Conservation (phyloP, 2,329 filamentous ascomycete species). For the Sordariomycetes sp. region DNA sequence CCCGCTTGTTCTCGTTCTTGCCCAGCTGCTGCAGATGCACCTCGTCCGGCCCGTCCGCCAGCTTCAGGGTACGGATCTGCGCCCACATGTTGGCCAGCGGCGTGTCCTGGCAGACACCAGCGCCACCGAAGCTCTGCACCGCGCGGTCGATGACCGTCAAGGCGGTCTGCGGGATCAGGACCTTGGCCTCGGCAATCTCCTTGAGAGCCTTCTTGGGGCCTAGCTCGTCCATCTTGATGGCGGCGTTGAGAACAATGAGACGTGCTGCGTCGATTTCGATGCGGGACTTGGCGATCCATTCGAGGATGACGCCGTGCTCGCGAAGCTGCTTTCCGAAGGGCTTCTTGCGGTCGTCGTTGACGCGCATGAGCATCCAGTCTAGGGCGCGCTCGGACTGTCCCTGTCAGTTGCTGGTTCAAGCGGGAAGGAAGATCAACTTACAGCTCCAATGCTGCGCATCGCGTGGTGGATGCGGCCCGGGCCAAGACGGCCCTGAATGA, state of each 20-base stretch:
- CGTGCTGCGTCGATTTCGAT: conserved; percentile 92
- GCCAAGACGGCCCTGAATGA: conserved; percentile 93
- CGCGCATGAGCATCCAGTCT: conserved; percentile 88
- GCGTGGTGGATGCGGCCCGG: conserved; percentile 96
- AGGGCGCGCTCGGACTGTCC: conserved; percentile 71
- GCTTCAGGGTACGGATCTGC: conserved; percentile 67
- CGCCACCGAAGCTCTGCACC: conserved; percentile 84
- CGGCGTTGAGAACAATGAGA: conserved; percentile 85
- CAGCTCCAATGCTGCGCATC: conserved; percentile 87
- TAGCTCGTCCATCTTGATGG: conserved; percentile 84
- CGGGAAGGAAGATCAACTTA: conserved; percentile 23
- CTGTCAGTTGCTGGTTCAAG: neutral
- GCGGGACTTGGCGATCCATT: conserved; percentile 86
- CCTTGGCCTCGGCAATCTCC: conserved; percentile 93
- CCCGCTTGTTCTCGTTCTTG: conserved; percentile 68
- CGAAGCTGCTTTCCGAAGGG: conserved; percentile 82
- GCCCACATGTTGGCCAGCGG: conserved; percentile 82
- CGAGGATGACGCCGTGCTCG: conserved; percentile 88
- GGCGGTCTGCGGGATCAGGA: conserved; percentile 74
- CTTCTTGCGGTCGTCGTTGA: conserved; percentile 86
- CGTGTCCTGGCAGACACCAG: conserved; percentile 89
- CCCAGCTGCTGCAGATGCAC: conserved; percentile 81
- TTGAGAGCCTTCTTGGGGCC: conserved; percentile 84
- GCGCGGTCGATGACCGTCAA: conserved; percentile 89
- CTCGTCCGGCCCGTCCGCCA: conserved; percentile 94